Evolutionary conservation across 2,329 filamentous ascomycete genomes (phyloP).

Genomic region (Xylaria multiplex): DNA sequence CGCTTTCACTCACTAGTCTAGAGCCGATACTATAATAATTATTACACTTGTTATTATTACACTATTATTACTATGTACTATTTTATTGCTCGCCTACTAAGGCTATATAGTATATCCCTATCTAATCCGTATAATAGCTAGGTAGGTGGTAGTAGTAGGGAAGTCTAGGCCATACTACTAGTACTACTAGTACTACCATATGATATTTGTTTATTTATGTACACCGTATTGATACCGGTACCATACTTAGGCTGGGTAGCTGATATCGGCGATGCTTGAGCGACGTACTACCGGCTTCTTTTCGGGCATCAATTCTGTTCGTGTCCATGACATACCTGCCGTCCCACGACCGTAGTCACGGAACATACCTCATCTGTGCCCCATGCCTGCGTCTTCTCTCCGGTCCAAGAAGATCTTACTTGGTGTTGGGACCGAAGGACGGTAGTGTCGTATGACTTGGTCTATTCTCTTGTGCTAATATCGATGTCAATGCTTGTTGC

Average conservation of each 20-base stretch:
- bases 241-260: constrained; percentile 11
- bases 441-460: constrained; percentile 34
- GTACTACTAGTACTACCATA: not conserved
- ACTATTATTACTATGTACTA: constrained; percentile 3
- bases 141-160: not conserved
- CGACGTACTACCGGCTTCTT: constrained; percentile 27
- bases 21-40: not conserved
- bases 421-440: constrained; percentile 26
- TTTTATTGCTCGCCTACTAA: too few relatives aligned
- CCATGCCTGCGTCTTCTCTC: constrained; percentile 27
- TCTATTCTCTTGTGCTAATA: constrained; percentile 33
- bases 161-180: not conserved
- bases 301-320: constrained; percentile 33
- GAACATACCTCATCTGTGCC: constrained; percentile 33
- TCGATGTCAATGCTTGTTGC: constrained; percentile 31
- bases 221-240: constrained; percentile 20
- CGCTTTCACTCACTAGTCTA: not conserved
- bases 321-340: constrained; percentile 31
- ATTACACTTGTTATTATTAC: constrained; percentile 11
- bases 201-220: constrained; percentile 9
- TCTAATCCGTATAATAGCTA: not conserved
- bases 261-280: constrained; percentile 28
- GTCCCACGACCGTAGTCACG: constrained; percentile 31
- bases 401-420: constrained; percentile 27
- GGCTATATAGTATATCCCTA: not conserved